Conservation (phyloP, 1,284 basidiomycete species). For the Tremellales sp. region DNA sequence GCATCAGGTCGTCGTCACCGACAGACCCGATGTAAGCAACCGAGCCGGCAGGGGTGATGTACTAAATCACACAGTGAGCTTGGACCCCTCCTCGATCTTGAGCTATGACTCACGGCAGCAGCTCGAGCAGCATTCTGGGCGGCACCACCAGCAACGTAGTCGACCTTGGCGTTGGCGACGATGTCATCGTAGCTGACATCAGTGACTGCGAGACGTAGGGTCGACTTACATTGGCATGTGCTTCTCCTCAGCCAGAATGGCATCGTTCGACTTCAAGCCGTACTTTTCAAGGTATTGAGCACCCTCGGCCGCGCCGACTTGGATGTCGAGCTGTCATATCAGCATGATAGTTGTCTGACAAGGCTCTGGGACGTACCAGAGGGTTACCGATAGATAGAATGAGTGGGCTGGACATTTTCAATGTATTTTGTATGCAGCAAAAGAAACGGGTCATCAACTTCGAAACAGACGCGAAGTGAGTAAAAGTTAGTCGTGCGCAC, state of each 20-base stretch:
- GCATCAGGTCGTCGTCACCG: constrained; percentile 83
- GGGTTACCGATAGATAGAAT: constrained; percentile 85
- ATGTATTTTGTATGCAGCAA: neutral
- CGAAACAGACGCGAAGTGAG: no score
- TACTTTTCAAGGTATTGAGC: constrained; percentile 87
- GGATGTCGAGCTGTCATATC: constrained; percentile 64
- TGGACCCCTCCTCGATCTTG: neutral
- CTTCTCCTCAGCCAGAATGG: constrained; percentile 88
- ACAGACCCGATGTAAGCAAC: constrained; percentile 96
- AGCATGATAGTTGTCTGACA: neutral
- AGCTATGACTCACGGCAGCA: constrained; percentile 70
- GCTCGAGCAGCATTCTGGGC: constrained; percentile 94
- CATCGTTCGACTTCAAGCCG: constrained; percentile 88
- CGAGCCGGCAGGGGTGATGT: constrained; percentile 79
- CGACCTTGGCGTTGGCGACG: constrained; percentile 69
- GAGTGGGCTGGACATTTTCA: constrained; percentile 19
- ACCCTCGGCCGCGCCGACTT: constrained; percentile 65
- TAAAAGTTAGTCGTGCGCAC: no score
- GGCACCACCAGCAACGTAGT: constrained; percentile 94
- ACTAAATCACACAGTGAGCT: constrained; percentile 56
- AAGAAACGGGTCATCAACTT: no score
- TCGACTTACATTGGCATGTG: constrained; percentile 71
- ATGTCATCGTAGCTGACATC: constrained; percentile 77
- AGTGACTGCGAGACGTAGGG: neutral
- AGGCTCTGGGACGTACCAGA: constrained; percentile 53